Evolutionary conservation across 1,284 basidiomycete species (phyloP).

Genomic region (Schizophyllum commune): DNA sequence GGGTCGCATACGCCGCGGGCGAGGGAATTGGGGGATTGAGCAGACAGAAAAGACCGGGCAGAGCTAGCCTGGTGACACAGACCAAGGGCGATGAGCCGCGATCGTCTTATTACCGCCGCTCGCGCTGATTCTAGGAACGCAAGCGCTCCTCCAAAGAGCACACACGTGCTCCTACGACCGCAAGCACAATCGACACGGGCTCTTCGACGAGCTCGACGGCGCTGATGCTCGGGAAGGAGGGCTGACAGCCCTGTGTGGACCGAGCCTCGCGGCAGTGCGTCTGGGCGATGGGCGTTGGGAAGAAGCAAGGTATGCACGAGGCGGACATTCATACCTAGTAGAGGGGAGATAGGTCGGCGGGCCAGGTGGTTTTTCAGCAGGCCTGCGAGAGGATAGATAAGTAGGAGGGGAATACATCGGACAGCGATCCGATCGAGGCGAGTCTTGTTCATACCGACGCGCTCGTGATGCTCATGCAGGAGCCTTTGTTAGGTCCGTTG

Average conservation of each 20-base stretch:
- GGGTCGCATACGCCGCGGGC: not conserved
- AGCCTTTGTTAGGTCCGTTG: no score
- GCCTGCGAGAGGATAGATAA: no score
- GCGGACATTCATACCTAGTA: not conserved
- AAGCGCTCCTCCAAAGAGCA: no score
- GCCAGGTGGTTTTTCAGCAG: not conserved
- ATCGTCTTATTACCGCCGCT: no score
- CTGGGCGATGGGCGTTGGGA: not conserved
- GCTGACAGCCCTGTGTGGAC: not conserved
- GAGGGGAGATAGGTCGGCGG: not conserved
- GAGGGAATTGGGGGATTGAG: not conserved
- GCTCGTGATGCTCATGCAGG: no score
- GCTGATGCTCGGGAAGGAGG: not conserved
- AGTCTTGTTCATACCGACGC: no score
- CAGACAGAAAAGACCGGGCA: not conserved
- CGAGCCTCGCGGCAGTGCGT: not conserved
- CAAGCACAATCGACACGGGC: no score
- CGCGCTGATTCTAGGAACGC: no score
- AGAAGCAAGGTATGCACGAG: not conserved
- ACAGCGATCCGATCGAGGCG: no score
- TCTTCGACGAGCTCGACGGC: not conserved
- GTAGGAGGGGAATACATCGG: no score
- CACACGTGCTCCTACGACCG: no score
- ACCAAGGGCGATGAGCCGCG: not conserved
- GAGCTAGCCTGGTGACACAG: no score